Evolutionary conservation across 768 basidiomycete species (phyloP), one percentile per base, ranked within the genome.

Genomic region (Floccularia luteovirens): DNA sequence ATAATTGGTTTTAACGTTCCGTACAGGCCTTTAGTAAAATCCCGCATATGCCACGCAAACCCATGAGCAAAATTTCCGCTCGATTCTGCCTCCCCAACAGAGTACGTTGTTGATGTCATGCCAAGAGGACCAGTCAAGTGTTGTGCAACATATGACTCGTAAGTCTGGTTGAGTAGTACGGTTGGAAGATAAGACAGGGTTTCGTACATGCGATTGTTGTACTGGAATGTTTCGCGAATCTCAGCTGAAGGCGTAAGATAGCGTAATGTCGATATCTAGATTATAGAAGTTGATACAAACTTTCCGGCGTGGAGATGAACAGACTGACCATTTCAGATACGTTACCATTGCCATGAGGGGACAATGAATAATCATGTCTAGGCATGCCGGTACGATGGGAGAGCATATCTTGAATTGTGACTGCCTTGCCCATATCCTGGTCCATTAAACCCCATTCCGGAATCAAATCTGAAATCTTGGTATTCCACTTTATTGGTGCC

Each of bases 191-290:
- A 58, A 3, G 66, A 67, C 0, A 69, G 48, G 1, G 63, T 57
- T 41, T 62, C 61, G 41, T 63, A 70, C 67, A 69, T 69, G 39
- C 69, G 51, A 43, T 72, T 69, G 51, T 66, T 70, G 47, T 69
- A 72, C 39, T 68, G 67, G 41, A 66, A 68, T 6, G 61, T 64
- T 39, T 66, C 59, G 4, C 70, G 51, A 38, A 64, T 56, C 22
- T 57, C 56, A 2, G 70, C 62, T 13, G 68, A 68, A 1, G 66
- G 63, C 7, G 61, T 55, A 10, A 70, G 56, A 46, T 64, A 51
- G 5, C 58, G 59, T 24, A 70, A 32, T 3, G 54, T 61, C 7
- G 56, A 55, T 25, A 67, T 63, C 67, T 69, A 40, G 1, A 23
- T 7, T 3, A 24, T 13, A 20, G 7, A 28, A 16, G n/a, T n/a